These are phyloP conservation scores for Quercus mongolica DNA, from an alignment of 306 rosid species.

Conservation along the genomic window DNA sequence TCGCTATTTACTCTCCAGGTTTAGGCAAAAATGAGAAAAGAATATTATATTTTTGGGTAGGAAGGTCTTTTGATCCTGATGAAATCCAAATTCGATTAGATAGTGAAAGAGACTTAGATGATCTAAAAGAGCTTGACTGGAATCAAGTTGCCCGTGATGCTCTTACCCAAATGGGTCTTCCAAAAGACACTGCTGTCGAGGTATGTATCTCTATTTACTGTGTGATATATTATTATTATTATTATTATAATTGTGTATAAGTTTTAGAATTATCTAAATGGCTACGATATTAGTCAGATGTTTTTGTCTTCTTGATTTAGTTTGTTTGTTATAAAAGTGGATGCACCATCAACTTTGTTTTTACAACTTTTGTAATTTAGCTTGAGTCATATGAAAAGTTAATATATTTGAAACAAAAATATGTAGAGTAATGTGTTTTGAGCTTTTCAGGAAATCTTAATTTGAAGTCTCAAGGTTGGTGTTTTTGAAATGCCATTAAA, in stretches of 20 bases:
- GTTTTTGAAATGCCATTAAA: background rate
- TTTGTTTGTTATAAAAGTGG: background rate
- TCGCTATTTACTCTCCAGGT: constrained; percentile 62
- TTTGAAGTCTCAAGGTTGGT: background rate
- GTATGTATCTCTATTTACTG: constrained; percentile 33
- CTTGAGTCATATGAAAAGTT: background rate
- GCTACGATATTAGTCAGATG: background rate
- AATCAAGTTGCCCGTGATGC: constrained; percentile 52
- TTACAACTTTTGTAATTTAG: background rate
- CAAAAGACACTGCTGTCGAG: constrained; percentile 59
- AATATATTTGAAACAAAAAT: background rate
- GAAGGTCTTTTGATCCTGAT: constrained; percentile 53
- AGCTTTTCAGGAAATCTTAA: background rate
- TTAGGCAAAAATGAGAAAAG: constrained; percentile 33
- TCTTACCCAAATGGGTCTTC: constrained; percentile 54
- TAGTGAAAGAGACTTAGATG: constrained; percentile 48
- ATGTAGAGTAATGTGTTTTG: background rate
- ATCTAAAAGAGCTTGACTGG: constrained; percentile 58
- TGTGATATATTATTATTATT: background rate
- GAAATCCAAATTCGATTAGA: constrained; percentile 41
- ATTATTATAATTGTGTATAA: background rate
- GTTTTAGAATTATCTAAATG: background rate
- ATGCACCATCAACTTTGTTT: background rate
- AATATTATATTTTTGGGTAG: constrained; percentile 78
- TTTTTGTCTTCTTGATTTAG: background rate